Evolutionary conservation across 805 yeast genomes (phyloP), one percentile per base, ranked within the genome.

Genomic region (Myxozyma sirexii): DNA sequence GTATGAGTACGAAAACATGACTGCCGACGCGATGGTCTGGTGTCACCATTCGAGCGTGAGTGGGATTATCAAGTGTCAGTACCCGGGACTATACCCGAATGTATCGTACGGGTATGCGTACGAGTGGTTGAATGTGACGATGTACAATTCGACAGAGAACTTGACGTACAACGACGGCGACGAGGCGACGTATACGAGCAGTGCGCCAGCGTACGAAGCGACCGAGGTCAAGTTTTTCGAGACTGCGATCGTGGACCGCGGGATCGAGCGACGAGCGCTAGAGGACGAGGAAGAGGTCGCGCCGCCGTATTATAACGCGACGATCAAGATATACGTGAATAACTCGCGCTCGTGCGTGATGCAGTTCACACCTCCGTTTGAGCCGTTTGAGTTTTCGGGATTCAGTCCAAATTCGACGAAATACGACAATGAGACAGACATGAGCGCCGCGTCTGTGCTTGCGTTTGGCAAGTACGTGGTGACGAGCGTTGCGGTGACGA

Each of bases 31-130:
- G 12, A 33, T 47, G 38, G 52, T 50, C 29, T 44, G 27, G 45
- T 58, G 66, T 45, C 19, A 47, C 35, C 44, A 39, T 19, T 27
- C 63, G 26, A 15, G 38, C 5, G 56, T 29, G 37, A 31, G 59
- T 26, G 48, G 54, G 6, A 56, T 57, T 42, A 39, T 38, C 46
- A 62, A 49, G 47, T 65, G 57, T 41, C 59, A 49, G 49, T 61
- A 59, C 43, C 59, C 65, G 10, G 62, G 67, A 13, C 46, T 59
- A 45, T 60, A 63, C 27, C 67, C 64, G 26, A 63, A 59, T 47
- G 64, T 64, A 23, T 52, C 67, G 12, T 53, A 64, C 38, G 64
- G 64, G 19, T 60, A 53, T 35, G 55, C 60, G n/a, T 63, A 51
- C 23, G 65, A 62, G 7, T 62, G 65, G 65, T 45, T 62, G 37